Evolutionary conservation across 1,284 basidiomycete species (phyloP).

Genomic region (Ustilago tritici): DNA sequence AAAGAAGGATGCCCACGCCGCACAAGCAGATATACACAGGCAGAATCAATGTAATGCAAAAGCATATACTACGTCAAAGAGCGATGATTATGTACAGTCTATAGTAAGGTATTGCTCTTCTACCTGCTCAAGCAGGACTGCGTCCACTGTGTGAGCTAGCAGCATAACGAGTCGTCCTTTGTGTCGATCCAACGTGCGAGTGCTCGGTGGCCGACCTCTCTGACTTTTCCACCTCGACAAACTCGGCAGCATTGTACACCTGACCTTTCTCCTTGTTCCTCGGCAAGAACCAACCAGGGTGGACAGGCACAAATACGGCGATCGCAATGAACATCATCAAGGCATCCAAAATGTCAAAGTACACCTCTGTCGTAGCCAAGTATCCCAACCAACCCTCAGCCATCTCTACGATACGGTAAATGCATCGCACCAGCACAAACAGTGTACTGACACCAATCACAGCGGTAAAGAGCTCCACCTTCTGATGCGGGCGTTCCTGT

Average conservation of each 20-base stretch:
- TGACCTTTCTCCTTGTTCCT: constrained; percentile 19
- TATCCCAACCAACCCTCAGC: constrained; percentile 46
- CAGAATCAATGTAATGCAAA: background rate
- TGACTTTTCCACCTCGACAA: constrained; percentile 18
- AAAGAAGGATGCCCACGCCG: too few relatives aligned
- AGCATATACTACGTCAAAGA: background rate
- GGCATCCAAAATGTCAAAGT: constrained; percentile 43
- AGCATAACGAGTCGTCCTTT: background rate
- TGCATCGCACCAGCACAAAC: constrained; percentile 47
- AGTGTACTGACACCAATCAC: constrained; percentile 40
- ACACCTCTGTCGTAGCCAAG: constrained; percentile 37
- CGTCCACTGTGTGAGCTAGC: constrained; percentile 17
- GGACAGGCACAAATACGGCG: constrained; percentile 44
- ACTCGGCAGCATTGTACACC: constrained; percentile 28
- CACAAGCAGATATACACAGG: background rate
- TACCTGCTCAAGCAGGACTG: constrained; percentile 16
- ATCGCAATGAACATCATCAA: constrained; percentile 49
- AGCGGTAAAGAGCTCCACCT: constrained; percentile 33
- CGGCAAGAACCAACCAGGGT: constrained; percentile 37
- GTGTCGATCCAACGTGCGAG: constrained; percentile 1
- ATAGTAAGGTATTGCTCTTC: background rate
- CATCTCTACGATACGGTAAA: constrained; percentile 56
- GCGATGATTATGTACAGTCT: background rate
- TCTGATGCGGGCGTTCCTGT: constrained; percentile 19
- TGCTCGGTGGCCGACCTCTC: background rate